Percentiles rank a stretch among this genome's conserved stretches.
Conservation (phyloP, 2,329 filamentous ascomycete genomes). For the Stemphylium vesicarium region DNA sequence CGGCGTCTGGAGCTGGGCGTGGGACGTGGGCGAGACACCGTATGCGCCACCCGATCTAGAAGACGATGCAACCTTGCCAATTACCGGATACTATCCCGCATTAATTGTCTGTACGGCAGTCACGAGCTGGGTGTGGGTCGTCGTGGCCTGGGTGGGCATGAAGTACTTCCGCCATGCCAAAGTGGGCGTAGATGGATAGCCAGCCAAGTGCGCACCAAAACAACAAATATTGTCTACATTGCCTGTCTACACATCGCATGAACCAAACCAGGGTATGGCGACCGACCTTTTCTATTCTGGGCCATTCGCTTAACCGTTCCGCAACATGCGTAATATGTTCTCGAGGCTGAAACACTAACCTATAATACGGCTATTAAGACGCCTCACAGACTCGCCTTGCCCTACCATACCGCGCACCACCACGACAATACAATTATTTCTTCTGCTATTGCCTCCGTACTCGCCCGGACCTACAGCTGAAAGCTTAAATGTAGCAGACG, state of each 20-base stretch:
- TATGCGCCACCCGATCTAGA: constrained; percentile 95
- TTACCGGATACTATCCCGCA: constrained; percentile 96
- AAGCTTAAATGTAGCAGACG: constrained; percentile 19
- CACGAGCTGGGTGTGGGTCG: constrained; percentile 99
- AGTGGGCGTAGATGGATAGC: constrained; percentile 66
- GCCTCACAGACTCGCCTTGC: constrained; percentile 12
- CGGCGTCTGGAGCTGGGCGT: constrained; percentile 97
- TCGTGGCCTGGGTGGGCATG: constrained; percentile 98
- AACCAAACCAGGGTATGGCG: constrained; percentile 11
- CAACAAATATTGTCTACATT: constrained; percentile 13
- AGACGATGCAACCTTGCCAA: constrained; percentile 91
- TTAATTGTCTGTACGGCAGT: constrained; percentile 91
- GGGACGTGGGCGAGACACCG: constrained; percentile 95
- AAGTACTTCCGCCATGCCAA: constrained; percentile 99
- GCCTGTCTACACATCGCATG: constrained; percentile 11
- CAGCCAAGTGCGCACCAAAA: constrained; percentile 3
- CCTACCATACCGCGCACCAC: neutral
- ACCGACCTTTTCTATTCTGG: constrained; percentile 29
- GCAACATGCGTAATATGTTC: constrained; percentile 40
- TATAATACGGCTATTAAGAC: constrained; percentile 30
- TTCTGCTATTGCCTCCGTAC: constrained; percentile 6
- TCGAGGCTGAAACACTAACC: constrained; percentile 43
- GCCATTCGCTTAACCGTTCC: constrained; percentile 30
- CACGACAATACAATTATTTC: constrained; percentile 8
- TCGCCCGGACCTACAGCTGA: constrained; percentile 8